phyloP scores from a whole-genome alignment of 805 yeast genomes.

The Isabelozyma gotoi region DNA sequence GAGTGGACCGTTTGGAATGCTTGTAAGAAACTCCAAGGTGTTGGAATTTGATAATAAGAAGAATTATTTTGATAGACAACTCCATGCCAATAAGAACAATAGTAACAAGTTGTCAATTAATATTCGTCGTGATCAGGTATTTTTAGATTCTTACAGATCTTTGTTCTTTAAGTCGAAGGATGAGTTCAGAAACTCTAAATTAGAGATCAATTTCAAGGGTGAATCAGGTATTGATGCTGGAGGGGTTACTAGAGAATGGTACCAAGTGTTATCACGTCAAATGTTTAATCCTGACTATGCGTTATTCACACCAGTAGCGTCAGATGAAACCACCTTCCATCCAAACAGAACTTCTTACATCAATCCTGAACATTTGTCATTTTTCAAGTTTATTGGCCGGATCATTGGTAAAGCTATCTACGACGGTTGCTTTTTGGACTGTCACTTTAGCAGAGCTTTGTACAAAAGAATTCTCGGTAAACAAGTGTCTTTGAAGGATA shows the following conservation, averaged over 20 bases:
- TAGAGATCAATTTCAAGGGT: slow-evolving; percentile 83
- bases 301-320: slow-evolving; percentile 82
- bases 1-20: slow-evolving; percentile 93
- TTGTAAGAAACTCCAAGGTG: slow-evolving; percentile 84
- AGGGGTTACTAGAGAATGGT: slow-evolving; percentile 97
- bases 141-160: slow-evolving; percentile 84
- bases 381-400: slow-evolving; percentile 92
- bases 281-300: slow-evolving; percentile 97
- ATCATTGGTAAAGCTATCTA: slow-evolving; percentile 91
- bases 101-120: slow-evolving; percentile 56
- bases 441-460: slow-evolving; percentile 93
- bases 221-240: slow-evolving; percentile 99
- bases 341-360: slow-evolving; percentile 91
- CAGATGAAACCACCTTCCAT: slow-evolving; percentile 92
- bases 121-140: slow-evolving; percentile 86
- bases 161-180: slow-evolving; percentile 75
- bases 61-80: slow-evolving; percentile 73
- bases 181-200: slow-evolving; percentile 67
- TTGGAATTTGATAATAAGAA: slow-evolving; percentile 93
- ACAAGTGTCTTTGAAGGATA: slow-evolving; percentile 82
- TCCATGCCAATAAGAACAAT: slow-evolving; percentile 52
- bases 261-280: slow-evolving; percentile 87
- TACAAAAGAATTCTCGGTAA: slow-evolving; percentile 82
- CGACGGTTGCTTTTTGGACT: slow-evolving; percentile 83
- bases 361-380: slow-evolving; percentile 89